Conservation (phyloP, 495 filamentous ascomycete species). For the Thermochaetoides thermophila region DNA sequence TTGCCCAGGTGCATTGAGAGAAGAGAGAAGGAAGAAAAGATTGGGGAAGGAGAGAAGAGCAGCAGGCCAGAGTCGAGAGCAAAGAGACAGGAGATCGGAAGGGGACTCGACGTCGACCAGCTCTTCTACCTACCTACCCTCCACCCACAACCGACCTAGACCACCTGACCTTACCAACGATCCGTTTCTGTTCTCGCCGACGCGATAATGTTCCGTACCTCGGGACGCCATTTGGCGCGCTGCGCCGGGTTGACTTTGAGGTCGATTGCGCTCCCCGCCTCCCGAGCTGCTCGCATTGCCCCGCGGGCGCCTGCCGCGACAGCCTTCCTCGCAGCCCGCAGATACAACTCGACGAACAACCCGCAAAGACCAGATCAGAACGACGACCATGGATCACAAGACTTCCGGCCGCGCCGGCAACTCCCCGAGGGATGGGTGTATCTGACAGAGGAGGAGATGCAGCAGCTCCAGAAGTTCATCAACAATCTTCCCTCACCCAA, state of each 20-base stretch:
- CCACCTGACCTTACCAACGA: constrained; percentile 1
- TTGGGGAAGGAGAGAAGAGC: too few relatives aligned
- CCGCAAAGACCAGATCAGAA: constrained; percentile 2
- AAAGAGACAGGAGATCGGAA: too few relatives aligned
- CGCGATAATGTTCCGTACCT: constrained; percentile 16
- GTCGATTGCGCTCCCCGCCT: constrained; percentile 10
- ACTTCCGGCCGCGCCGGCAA: not conserved
- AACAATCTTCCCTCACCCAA: not conserved
- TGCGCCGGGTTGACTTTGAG: constrained; percentile 12
- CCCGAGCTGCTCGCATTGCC: constrained; percentile 7
- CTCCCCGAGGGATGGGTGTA: constrained; percentile 23
- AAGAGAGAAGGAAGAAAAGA: too few relatives aligned
- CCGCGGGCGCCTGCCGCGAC: constrained; percentile 4
- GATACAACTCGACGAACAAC: constrained; percentile 15
- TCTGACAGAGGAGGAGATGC: constrained; percentile 17
- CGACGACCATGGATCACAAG: not conserved
- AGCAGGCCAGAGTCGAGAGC: too few relatives aligned
- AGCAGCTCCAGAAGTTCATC: constrained; percentile 3
- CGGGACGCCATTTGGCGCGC: constrained; percentile 16
- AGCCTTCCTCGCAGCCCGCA: not conserved
- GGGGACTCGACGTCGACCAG: too few relatives aligned
- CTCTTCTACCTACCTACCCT: too few relatives aligned
- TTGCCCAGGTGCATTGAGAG: too few relatives aligned
- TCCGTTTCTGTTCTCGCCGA: too few relatives aligned
- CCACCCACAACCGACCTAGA: too few relatives aligned